phyloP scores from a whole-genome alignment of 257 asterid species.

The Sherardia arvensis region DNA sequence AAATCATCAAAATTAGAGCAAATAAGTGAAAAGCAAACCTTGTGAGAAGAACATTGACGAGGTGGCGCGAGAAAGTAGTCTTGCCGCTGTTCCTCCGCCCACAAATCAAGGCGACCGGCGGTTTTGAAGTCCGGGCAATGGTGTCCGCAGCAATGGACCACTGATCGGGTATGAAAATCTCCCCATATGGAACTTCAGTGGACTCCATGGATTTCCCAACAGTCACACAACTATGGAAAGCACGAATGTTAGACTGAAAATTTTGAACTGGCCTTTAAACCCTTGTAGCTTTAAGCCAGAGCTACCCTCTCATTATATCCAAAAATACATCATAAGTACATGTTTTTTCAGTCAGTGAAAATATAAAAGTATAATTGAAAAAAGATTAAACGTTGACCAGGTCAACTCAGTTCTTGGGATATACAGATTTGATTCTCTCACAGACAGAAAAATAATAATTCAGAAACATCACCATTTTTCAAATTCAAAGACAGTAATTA shows the following conservation, averaged over 20 bases:
- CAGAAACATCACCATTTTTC: too few relatives aligned
- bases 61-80: conserved; percentile 79
- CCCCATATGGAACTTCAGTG: conserved; percentile 27
- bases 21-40: conserved; percentile 28
- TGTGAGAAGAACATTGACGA: conserved; percentile 63
- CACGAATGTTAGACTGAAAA: background rate
- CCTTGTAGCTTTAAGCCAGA: too few relatives aligned
- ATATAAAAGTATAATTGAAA: too few relatives aligned
- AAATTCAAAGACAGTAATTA: too few relatives aligned
- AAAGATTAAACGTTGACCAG: too few relatives aligned
- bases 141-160: conserved; percentile 63
- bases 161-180: conserved; percentile 51
- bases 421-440: too few relatives aligned
- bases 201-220: background rate
- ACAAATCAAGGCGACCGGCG: conserved; percentile 54
- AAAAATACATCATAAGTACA: too few relatives aligned
- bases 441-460: too few relatives aligned
- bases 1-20: background rate
- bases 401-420: too few relatives aligned
- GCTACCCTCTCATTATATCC: too few relatives aligned
- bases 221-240: background rate
- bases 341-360: too few relatives aligned
- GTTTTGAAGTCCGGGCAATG: conserved; percentile 40
- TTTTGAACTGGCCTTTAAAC: background rate
- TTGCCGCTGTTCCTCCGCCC: conserved; percentile 93